phyloP scores from a whole-genome alignment of 2,329 filamentous ascomycete genomes.

The Paraphaeosphaeria minitans region DNA sequence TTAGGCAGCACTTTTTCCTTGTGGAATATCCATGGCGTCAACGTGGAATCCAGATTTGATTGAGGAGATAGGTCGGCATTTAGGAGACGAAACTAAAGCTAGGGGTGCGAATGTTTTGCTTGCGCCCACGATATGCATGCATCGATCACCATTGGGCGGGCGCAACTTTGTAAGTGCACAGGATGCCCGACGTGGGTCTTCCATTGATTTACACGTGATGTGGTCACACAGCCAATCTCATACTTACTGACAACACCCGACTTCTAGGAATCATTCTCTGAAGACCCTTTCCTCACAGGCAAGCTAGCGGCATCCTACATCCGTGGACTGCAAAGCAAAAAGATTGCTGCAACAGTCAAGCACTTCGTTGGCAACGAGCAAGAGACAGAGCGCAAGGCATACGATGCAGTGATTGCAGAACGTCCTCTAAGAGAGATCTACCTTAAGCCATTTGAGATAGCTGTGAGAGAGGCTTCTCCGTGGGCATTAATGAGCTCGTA shows the following conservation, averaged over 20 bases:
- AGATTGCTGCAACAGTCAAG: conserved; percentile 79
- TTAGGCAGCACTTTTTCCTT: conserved; percentile 78
- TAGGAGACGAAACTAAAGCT: conserved; percentile 73
- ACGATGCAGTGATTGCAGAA: conserved; percentile 68
- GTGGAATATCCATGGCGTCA: conserved; percentile 76
- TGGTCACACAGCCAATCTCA: not conserved
- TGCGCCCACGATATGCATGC: conserved; percentile 80
- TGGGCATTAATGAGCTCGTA: conserved; percentile 74
- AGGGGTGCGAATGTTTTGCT: conserved; percentile 76
- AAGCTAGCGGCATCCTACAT: conserved; percentile 74
- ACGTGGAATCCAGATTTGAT: conserved; percentile 78
- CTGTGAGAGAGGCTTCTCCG: conserved; percentile 67
- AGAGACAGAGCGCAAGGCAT: conserved; percentile 69
- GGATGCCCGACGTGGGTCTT: not conserved
- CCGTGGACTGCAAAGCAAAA: conserved; percentile 73
- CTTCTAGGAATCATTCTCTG: conserved; percentile 70
- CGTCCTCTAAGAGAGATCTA: conserved; percentile 72
- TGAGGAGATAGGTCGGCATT: conserved; percentile 69
- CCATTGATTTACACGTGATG: not conserved
- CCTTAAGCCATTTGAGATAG: conserved; percentile 76
- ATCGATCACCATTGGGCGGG: conserved; percentile 81
- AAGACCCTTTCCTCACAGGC: conserved; percentile 78
- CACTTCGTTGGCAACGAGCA: conserved; percentile 78
- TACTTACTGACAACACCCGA: not conserved
- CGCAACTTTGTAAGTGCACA: conserved; percentile 68